Evolutionary conservation across 352 stramenopile species (phyloP), one percentile per base, ranked within the genome.

Genomic region (Phytophthora crassamura): DNA sequence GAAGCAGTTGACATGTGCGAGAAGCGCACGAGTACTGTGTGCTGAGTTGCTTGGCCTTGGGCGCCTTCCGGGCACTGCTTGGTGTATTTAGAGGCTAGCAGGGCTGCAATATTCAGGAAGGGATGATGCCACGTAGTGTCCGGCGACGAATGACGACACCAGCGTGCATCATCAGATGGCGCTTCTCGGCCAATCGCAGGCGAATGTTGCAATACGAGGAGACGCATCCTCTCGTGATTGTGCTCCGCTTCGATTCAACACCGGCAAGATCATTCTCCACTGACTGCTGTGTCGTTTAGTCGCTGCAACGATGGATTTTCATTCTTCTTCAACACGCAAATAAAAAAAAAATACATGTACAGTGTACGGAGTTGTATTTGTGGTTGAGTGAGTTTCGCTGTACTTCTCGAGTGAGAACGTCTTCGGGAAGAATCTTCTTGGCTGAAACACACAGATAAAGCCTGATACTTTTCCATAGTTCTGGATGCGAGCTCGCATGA

Each of bases 121-220:
- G 4, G 45, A 59, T 64, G 45, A 51, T 20, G 35, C 35, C 47
- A 45, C 45, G 54, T 70, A 7, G 62, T 18, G 33, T 25, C 25
- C 16, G 20, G 34, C 18, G 9, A 28, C 57, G 33, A 56, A 48
- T 57, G 52, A 69, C 53, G 60, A 68, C 60, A 65, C 36, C 28
- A 30, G 12, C 5, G 51, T 18, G 43, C 60, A 58, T 58, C 50
- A 69, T 69, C 61, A 47, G 16, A 12, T 30, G 10, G 14, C 10
- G 2, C 25, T 14, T 30, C 28, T 57, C 56, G 14, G 10, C 59
- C 59, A 67, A 67, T 67, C 15, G 50, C 16, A 42, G 35, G 10
- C 18, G 52, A 59, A 59, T 59, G 52, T 42, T 50, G 25, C 52
- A 43, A 47, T 42, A 48, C 25, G 2, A 35, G 32, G 41, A 54